A percentile compares a stretch with the other conserved stretches of the same genome.
phyloP scores from a whole-genome alignment of 202 grass and related monocot species.

The Setaria viridis region DNA sequence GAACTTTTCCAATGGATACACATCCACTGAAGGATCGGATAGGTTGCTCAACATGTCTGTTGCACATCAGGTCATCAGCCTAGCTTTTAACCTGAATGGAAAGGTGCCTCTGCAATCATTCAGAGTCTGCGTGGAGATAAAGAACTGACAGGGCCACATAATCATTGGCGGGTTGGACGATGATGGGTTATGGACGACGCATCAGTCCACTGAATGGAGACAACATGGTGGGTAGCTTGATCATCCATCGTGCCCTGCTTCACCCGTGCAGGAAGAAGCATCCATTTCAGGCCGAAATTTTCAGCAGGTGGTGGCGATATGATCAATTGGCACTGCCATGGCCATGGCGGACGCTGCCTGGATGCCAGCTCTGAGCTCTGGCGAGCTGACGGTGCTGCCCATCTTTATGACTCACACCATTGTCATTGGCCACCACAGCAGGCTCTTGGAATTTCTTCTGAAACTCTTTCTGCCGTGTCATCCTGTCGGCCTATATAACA shows the following conservation, averaged over 20 bases:
- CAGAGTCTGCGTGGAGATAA: not conserved
- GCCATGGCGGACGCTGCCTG: not conserved
- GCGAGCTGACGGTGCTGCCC: not conserved
- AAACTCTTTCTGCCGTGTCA: not conserved
- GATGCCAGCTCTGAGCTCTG: not conserved
- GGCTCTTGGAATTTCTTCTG: slow-evolving; percentile 6
- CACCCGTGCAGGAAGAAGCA: not conserved
- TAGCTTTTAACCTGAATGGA: not conserved
- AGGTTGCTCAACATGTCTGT: not conserved
- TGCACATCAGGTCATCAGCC: not conserved
- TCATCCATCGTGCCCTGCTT: not conserved
- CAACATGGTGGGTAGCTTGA: not conserved
- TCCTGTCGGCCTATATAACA: too few species aligned
- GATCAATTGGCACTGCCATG: too few species aligned
- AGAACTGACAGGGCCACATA: not conserved
- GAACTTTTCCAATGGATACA: too few species aligned
- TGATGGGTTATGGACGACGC: slow-evolving; percentile 12
- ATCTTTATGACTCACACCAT: slow-evolving; percentile 48
- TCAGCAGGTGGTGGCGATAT: not conserved
- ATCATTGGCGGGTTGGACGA: too few species aligned
- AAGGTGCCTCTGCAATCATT: not conserved
- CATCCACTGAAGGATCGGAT: not conserved
- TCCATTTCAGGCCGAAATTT: not conserved
- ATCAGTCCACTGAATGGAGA: not conserved
- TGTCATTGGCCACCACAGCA: slow-evolving; percentile 35